Conservation (phyloP, 2,329 filamentous ascomycete genomes). For the Epicoccum nigrum region DNA sequence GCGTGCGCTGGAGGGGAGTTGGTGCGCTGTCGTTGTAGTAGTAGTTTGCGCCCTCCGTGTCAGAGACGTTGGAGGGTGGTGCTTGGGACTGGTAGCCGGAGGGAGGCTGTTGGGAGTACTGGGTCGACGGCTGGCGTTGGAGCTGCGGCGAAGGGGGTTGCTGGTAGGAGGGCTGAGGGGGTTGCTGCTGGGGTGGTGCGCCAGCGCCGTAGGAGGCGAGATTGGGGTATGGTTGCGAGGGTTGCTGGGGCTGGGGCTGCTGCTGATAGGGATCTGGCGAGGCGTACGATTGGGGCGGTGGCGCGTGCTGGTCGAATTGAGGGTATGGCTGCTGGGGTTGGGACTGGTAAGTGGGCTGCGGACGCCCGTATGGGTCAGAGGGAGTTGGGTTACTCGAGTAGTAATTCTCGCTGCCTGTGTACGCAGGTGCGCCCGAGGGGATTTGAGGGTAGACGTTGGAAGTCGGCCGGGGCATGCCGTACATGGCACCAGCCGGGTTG, state of each 20-base stretch:
- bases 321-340: slow-evolving; percentile 50
- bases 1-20: slow-evolving; percentile 37
- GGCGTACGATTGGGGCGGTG: slow-evolving; percentile 33
- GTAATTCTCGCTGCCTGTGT: slow-evolving; percentile 74
- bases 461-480: slow-evolving; percentile 53
- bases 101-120: slow-evolving; percentile 41
- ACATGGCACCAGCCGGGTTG: slow-evolving; percentile 68
- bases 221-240: slow-evolving; percentile 45
- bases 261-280: slow-evolving; percentile 43
- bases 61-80: slow-evolving; percentile 39
- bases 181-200: slow-evolving; percentile 29
- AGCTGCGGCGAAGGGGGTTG: slow-evolving; percentile 46
- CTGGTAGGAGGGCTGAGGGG: slow-evolving; percentile 36
- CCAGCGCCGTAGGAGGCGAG: slow-evolving; percentile 29
- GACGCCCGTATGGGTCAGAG: slow-evolving; percentile 55
- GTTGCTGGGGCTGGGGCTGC: slow-evolving; percentile 41
- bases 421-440: slow-evolving; percentile 35
- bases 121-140: slow-evolving; percentile 42
- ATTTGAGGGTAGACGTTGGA: slow-evolving; percentile 75
- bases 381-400: slow-evolving; percentile 71
- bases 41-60: slow-evolving; percentile 42
- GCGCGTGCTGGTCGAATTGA: slow-evolving; percentile 44
- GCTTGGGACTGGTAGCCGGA: slow-evolving; percentile 44
- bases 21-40: slow-evolving; percentile 41
- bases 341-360: slow-evolving; percentile 58